Base-by-base conservation (phyloP, 169 alveolate species). In the Cryptosporidium sp. region DNA sequence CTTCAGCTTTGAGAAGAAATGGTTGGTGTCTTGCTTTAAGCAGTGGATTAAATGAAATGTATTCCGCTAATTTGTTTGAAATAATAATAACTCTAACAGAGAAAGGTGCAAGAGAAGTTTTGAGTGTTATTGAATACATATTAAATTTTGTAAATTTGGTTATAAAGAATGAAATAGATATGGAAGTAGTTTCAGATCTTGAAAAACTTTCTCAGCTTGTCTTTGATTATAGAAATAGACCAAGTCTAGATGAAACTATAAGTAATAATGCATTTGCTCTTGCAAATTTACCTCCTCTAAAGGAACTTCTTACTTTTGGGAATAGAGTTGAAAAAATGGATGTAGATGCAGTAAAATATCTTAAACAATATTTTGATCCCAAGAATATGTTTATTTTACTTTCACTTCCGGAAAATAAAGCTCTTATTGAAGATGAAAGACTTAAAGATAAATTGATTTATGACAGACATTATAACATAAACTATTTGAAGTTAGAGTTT, bases 21-120 rank as follows among this genome's bases (percentile, higher is more conserved):
- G 70, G 70, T 18, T 52, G 52, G 62, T 73, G 86, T 18, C 70
- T 52, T n/a, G 12, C 60, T 73, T 18, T 73, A 44, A 52, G 60
- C 18, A 73, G 86, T n/a, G 86, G 86, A 2, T n/a, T 73, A 44
- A 73, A 73, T 56, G 86, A 73, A 42, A 60, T 73, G 71, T 56
- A 53, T 37, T 73, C 86, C 16, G 86, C 86, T 26, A 73, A 73
- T 73, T 60, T 73, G 33, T 73, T 73, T 35, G 86, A 73, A 56
- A 73, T 73, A 0, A 73, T 62, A 33, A 73, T 73, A 33, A 60
- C 14, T 3, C n/a, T 73, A 52, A 73, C 86, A 18, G 86, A 73
- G n/a, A 73, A 73, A 23, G 86, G 86, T 7, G 44, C 68, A 12
- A 33, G 52, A 60, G 86, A 73, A 42, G 52, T 73, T 16, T 53